Evolutionary conservation across 352 stramenopile species (phyloP).

Genomic region (Pythium inflatum): DNA sequence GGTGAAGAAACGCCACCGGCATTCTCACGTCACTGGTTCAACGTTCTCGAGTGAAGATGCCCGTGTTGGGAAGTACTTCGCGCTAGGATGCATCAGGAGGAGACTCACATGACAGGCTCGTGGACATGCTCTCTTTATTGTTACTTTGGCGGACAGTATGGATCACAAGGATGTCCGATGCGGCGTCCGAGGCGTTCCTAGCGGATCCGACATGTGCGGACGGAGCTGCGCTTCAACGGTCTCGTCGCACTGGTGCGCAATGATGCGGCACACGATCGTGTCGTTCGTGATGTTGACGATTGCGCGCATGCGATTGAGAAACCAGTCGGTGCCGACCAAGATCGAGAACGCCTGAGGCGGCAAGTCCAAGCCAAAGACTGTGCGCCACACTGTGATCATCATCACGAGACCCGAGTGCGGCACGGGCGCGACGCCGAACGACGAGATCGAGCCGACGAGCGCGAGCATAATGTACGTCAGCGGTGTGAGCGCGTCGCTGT

Average conservation of each 20-base stretch:
- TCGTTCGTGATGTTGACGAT: slow-evolving; percentile 84
- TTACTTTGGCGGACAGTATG: too few relatives aligned
- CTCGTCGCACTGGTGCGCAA: slow-evolving; percentile 72
- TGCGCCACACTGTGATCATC: slow-evolving; percentile 77
- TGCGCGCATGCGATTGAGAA: slow-evolving; percentile 71
- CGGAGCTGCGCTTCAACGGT: slow-evolving; percentile 37
- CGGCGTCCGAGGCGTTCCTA: too few relatives aligned
- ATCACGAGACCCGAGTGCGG: slow-evolving; percentile 75
- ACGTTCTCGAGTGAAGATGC: too few relatives aligned
- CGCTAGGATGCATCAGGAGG: too few relatives aligned
- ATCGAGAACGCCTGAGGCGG: slow-evolving; percentile 60
- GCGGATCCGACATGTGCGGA: too few relatives aligned
- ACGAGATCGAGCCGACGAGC: slow-evolving; percentile 66
- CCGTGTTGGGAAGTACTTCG: too few relatives aligned
- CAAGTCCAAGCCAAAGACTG: slow-evolving; percentile 60
- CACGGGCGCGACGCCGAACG: slow-evolving; percentile 71
- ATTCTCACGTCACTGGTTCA: too few relatives aligned
- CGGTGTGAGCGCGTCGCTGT: slow-evolving; percentile 53
- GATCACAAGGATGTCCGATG: too few relatives aligned
- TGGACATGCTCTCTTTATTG: too few relatives aligned
- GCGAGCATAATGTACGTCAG: slow-evolving; percentile 64
- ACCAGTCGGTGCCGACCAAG: slow-evolving; percentile 70
- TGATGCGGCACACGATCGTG: slow-evolving; percentile 79
- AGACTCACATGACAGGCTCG: too few relatives aligned
- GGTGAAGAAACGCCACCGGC: too few relatives aligned